Evolutionary conservation across 495 filamentous ascomycete genomes (phyloP).

Genomic region (Oidiodendron maius): DNA sequence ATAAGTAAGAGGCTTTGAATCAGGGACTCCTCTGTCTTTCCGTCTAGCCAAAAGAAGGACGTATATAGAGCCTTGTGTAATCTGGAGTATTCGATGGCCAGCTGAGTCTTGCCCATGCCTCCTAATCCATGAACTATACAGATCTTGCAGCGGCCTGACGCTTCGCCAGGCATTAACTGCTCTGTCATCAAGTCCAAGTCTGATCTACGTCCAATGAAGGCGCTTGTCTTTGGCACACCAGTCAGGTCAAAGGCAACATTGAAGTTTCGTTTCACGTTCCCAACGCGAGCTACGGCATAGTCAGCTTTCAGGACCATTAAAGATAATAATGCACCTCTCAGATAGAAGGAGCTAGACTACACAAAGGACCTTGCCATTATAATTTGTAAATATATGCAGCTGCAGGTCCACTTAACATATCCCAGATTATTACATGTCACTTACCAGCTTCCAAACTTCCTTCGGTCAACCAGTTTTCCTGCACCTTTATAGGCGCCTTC

Average conservation of each 20-base stretch:
- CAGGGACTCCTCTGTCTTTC: constrained; percentile 27
- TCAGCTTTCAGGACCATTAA: constrained; percentile 1
- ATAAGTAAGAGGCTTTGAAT: constrained; percentile 26
- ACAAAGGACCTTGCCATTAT: constrained; percentile 1
- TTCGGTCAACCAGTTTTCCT: constrained; percentile 12
- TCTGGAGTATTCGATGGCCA: constrained; percentile 34
- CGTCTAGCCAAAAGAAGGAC: constrained; percentile 23
- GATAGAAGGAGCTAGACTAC: background rate
- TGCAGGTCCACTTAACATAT: background rate
- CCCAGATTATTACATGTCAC: too few species aligned
- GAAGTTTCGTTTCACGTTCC: constrained; percentile 4
- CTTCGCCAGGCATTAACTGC: constrained; percentile 10
- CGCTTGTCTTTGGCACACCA: constrained; percentile 16
- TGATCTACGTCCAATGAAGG: constrained; percentile 17
- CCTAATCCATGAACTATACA: constrained; percentile 29
- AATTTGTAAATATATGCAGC: background rate
- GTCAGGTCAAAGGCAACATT: constrained; percentile 16
- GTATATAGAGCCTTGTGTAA: constrained; percentile 20
- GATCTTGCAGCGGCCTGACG: constrained; percentile 12
- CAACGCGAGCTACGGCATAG: constrained; percentile 1
- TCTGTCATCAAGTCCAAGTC: constrained; percentile 15
- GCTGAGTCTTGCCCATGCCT: constrained; percentile 37
- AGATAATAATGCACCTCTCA: background rate
- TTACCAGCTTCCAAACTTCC: constrained; percentile 11
- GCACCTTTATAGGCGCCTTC: constrained; percentile 11